These are phyloP conservation scores for Emergomyces pasteurianus DNA, from an alignment of 2,329 filamentous ascomycete genomes.

Conservation along the genomic window DNA sequence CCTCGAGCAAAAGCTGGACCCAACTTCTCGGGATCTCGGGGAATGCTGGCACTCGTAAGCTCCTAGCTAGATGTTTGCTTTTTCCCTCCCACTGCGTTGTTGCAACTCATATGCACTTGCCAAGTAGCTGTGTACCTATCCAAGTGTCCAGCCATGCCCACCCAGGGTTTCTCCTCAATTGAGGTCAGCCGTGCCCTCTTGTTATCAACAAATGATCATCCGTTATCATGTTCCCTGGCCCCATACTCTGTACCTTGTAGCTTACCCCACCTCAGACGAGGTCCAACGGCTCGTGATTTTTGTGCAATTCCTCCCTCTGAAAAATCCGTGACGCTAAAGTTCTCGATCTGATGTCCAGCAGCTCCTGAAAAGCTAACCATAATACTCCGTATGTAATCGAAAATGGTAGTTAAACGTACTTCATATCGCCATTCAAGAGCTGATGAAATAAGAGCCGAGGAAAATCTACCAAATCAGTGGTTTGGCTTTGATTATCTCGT, in stretches of 20 bases:
- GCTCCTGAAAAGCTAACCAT: neutral
- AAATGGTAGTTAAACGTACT: too few relatives aligned
- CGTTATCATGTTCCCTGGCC: neutral
- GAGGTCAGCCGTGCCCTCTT: too few relatives aligned
- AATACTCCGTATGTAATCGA: too few relatives aligned
- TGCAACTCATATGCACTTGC: neutral
- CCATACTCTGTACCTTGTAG: neutral
- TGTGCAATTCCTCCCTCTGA: neutral
- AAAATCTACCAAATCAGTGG: too few relatives aligned
- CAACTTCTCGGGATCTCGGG: conserved; percentile 1
- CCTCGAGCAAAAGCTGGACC: neutral
- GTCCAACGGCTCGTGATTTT: neutral
- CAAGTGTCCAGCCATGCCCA: neutral
- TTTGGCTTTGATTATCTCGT: neutral
- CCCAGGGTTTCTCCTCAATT: too few relatives aligned
- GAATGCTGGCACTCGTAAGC: neutral
- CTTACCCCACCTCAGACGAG: neutral
- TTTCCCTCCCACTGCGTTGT: neutral
- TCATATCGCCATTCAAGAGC: neutral
- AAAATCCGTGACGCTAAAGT: neutral
- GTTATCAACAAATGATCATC: neutral
- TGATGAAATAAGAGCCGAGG: neutral
- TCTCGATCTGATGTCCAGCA: neutral
- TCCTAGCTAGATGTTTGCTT: neutral
- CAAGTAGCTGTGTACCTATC: neutral